These are phyloP conservation scores for Mucor saturninus DNA, from an alignment of 371 early-diverging fungal species.

Conservation along the genomic window DNA sequence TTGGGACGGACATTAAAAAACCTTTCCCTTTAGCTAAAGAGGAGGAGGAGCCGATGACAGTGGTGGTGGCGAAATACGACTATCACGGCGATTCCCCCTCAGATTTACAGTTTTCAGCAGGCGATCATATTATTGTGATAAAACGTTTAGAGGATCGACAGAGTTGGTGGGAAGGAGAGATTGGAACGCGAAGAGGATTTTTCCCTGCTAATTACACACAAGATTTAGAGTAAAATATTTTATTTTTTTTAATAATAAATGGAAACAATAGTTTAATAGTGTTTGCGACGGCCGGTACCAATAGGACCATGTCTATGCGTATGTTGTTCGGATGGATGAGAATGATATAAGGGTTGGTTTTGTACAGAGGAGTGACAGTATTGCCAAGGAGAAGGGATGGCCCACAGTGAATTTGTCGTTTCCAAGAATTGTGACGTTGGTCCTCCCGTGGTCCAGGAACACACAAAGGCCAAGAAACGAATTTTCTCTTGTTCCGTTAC, in stretches of 20 bases:
- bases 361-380: conserved; percentile 6
- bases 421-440: not conserved
- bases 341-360: not conserved
- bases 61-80: conserved; percentile 75
- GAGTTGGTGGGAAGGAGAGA: conserved; percentile 83
- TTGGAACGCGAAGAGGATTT: conserved; percentile 62
- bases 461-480: conserved; percentile 50
- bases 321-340: not conserved
- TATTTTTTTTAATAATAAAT: conserved; percentile 8
- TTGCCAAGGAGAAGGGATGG: conserved; percentile 44
- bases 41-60: conserved; percentile 12
- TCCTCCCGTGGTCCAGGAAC: conserved; percentile 37
- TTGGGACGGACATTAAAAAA: not conserved
- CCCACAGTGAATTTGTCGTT: conserved; percentile 26
- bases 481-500: conserved; percentile 46
- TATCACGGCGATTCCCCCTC: conserved; percentile 66
- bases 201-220: conserved; percentile 52
- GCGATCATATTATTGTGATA: conserved; percentile 75
- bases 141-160: conserved; percentile 62
- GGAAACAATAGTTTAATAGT: not conserved
- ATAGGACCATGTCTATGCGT: conserved; percentile 13
- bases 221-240: conserved; percentile 13
- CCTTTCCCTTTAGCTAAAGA: not conserved
- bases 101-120: conserved; percentile 75
- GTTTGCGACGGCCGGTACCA: conserved; percentile 18